Evolutionary conservation across 768 basidiomycete species (phyloP).

Genomic region (Mycena rebaudengoi): DNA sequence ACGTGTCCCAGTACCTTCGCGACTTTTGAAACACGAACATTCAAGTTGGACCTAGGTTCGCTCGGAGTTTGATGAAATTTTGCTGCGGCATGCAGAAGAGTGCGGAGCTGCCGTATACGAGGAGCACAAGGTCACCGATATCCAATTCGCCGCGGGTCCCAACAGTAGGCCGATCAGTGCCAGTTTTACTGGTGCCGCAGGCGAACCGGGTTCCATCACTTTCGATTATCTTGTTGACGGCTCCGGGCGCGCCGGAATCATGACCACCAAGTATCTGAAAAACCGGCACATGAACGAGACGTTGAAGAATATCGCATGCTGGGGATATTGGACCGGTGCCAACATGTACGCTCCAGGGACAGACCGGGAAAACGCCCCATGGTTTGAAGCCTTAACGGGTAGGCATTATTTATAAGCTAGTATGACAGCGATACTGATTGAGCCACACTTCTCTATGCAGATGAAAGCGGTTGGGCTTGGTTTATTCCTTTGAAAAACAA

Average conservation of each 20-base stretch:
- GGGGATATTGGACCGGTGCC: conserved; percentile 6
- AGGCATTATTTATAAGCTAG: background rate
- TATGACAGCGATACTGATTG: no score
- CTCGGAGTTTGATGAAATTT: conserved; percentile 32
- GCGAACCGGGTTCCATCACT: background rate
- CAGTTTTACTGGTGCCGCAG: background rate
- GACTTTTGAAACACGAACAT: background rate
- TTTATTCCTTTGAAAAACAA: conserved; percentile 61
- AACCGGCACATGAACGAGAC: conserved; percentile 4
- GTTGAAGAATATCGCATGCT: conserved; percentile 8
- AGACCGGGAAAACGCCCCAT: conserved; percentile 7
- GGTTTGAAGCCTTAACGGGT: conserved; percentile 41
- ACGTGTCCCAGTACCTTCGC: conserved; percentile 37
- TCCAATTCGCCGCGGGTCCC: conserved; percentile 3
- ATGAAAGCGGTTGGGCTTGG: conserved; percentile 67
- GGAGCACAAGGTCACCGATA: conserved; percentile 23
- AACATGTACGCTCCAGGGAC: background rate
- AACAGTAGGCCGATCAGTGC: background rate
- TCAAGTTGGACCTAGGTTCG: background rate
- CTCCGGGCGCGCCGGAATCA: background rate
- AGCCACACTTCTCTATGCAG: no score
- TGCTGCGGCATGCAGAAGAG: conserved; percentile 31
- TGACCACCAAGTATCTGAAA: conserved; percentile 1
- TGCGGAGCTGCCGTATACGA: conserved; percentile 29
- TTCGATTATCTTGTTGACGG: conserved; percentile 15